Percentiles rank a stretch among this genome's conserved stretches.
phyloP scores from a whole-genome alignment of 441 rosid genomes.

The Lepidium campestre region DNA sequence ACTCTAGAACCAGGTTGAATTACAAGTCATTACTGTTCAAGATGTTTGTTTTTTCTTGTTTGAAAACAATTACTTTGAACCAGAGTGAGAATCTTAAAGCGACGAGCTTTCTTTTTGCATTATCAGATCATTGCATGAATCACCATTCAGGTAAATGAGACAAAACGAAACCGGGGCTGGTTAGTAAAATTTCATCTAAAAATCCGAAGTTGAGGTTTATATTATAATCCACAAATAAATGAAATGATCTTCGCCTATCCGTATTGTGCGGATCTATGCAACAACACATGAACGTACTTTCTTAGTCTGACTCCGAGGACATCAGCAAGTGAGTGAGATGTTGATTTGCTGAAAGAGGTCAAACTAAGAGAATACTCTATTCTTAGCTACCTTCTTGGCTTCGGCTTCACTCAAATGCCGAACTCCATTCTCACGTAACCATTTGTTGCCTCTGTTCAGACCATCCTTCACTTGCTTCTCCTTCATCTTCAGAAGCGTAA shows the following conservation, averaged over 20 bases:
- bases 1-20: background rate
- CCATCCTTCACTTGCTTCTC: constrained; percentile 49
- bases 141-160: constrained; percentile 4
- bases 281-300: constrained; percentile 8
- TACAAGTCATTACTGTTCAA: background rate
- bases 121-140: background rate
- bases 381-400: constrained; percentile 54
- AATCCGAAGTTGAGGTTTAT: background rate
- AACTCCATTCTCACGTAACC: constrained; percentile 59
- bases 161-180: background rate
- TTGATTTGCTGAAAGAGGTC: background rate
- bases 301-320: background rate
- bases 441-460: constrained; percentile 33
- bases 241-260: constrained; percentile 11
- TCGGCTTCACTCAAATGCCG: constrained; percentile 50
- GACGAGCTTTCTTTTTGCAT: background rate
- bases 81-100: background rate
- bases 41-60: constrained; percentile 1
- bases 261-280: background rate
- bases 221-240: constrained; percentile 13
- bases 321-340: background rate
- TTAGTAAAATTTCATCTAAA: background rate
- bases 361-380: constrained; percentile 38
- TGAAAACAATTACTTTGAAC: background rate
- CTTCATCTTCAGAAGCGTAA: constrained; percentile 56